A percentile compares a stretch with the other conserved stretches of the same genome.
Conservation (phyloP, 2,329 filamentous ascomycete species). For the Xylariales sp. region DNA sequence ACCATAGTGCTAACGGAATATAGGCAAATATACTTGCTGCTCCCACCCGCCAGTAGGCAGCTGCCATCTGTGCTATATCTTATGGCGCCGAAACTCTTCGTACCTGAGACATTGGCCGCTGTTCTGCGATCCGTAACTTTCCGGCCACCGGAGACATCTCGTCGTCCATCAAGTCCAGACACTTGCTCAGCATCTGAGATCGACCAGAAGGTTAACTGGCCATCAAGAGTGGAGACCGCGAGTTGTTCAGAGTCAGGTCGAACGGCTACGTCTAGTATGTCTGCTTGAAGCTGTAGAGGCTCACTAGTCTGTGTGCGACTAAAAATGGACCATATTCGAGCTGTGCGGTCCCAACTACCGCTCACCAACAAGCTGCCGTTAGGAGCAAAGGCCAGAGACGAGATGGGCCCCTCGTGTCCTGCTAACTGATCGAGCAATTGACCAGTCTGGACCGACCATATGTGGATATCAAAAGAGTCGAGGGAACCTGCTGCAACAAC, state of each 20-base stretch:
- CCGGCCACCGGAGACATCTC: conserved; percentile 92
- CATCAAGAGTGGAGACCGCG: conserved; percentile 91
- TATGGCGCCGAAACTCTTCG: conserved; percentile 89
- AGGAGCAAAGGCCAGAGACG: conserved; percentile 86
- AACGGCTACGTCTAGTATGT: conserved; percentile 87
- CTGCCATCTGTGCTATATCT: conserved; percentile 92
- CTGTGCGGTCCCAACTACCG: conserved; percentile 96
- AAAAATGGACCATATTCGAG: conserved; percentile 96
- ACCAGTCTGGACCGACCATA: conserved; percentile 98
- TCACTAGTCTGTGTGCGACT: conserved; percentile 94
- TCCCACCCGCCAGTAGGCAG: conserved; percentile 89
- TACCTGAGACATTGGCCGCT: conserved; percentile 89
- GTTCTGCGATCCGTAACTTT: conserved; percentile 89
- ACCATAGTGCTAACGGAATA: conserved; percentile 96
- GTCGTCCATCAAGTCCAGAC: conserved; percentile 85
- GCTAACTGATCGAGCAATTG: conserved; percentile 91
- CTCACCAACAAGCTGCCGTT: conserved; percentile 87
- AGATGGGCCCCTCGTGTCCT: conserved; percentile 94
- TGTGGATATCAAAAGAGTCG: conserved; percentile 96
- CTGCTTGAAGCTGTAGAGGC: conserved; percentile 89
- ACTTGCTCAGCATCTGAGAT: conserved; percentile 88
- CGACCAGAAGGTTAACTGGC: conserved; percentile 95
- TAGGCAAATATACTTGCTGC: conserved; percentile 98
- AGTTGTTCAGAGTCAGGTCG: conserved; percentile 92
- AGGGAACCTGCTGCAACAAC: conserved; percentile 94